Evolutionary conservation across 2,329 filamentous ascomycete species (phyloP), one percentile per base, ranked within the genome.

Genomic region (Exophiala alcalophila): DNA sequence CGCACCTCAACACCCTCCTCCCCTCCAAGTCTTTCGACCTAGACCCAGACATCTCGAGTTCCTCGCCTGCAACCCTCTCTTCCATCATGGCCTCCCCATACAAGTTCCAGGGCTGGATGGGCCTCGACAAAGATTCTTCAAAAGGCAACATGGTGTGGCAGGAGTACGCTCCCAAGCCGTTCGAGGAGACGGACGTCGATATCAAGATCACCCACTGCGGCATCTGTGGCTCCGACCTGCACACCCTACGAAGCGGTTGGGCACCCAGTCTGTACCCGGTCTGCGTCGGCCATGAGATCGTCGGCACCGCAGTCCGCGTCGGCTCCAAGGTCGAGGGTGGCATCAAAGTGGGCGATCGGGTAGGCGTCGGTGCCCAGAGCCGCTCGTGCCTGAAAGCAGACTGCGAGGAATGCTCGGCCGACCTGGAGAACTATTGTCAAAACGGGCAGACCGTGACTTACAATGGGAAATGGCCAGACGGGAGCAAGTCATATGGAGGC

Each of bases 401-500:
- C 32, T 82, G 78, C 50, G 70, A 76, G 30, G 73, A 77, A 44
- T 82, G 78, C 55, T 61, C 62, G 5, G 57, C 59, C 30, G 72
- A 32, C 28, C 12, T 55, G 7, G 69, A 72, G 43, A 65, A 69
- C 37, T 62, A 71, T 49, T 73, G 70, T 29, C 44, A 47, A 19
- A 31, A 32, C 14, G 20, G 31, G 14, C 37, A 42, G 19, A 46
- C 77, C 14, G 70, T 74, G 39, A 85, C 81, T 0, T 85, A 83
- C 54, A 77, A 77, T 50, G 67, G 69, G 28, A 71, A 68, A 20
- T 82, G 80, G 55, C 65, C 68, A 5, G 70, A 82, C 53, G 81
- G 81, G 8, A 76, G 68, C 52, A 80, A 77, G 61, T 76, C 77
- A 1, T 84, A 86, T 55, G 86, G 86, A 3, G 85, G 81, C 3